Base-by-base conservation (phyloP, 768 basidiomycete species). In the Lactifluus pinguis region DNA sequence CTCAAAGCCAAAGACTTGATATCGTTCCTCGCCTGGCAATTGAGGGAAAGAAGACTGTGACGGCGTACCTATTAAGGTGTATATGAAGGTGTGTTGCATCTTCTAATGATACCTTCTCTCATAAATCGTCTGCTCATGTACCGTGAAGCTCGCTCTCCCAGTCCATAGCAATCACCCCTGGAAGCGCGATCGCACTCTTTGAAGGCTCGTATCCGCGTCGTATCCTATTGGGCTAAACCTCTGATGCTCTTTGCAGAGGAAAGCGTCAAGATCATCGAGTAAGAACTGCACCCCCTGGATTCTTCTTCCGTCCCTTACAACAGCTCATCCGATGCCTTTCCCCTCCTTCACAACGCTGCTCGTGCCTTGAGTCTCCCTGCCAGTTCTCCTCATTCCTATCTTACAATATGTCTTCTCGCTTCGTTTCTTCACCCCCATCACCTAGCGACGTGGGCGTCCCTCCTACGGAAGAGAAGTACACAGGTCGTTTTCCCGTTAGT, bases 271-370 rank as follows among this genome's bases (percentile, higher is more conserved):
- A 79, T 92, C 50, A 69, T 88, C 47, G 78, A 80, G 8, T 86
- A 85, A 9, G 81, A 87, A 69, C 81, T 89, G 4, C 89, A 92
- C 65, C 89, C 90, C 8, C 74, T 91, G 39, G 87, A 91, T 57
- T 80, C 81, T 57, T 80, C 81, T 62, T 88, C 85, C 4, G 78
- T 78, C 2, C 89, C 89, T 8, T 92, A 89, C 73, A 82, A 82
- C 68, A 90, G 90, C 69, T 87, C 86, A 4, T 78, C 84, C 0
- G 70, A 79, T 2, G 71, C 79, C 32, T 83, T 75, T 4, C 86
- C 88, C 13, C 75, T 86, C 13, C 77, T 92, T 4, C 79, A 83
- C 65, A 83, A 80, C 54, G 87, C 89, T 10, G 85, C 83, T 8
- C 79, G 82, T 32, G 84, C 86, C 19, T 76, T 92, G 19, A 84